Conservation (phyloP, 257 asterid species). For the Scutellaria minor region DNA sequence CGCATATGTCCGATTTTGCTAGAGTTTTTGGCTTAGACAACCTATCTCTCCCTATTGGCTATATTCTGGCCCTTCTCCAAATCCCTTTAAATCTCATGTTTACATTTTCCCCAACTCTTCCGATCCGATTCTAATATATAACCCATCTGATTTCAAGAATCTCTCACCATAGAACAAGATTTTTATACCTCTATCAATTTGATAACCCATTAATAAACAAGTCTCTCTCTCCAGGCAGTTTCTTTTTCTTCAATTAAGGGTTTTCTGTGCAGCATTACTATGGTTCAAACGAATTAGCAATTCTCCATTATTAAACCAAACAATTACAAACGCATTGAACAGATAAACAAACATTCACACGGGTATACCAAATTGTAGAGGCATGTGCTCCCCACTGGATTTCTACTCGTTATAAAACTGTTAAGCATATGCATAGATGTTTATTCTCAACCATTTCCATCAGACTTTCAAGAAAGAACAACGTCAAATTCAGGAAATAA, state of each 20-base stretch:
- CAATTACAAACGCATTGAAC: constrained; percentile 39
- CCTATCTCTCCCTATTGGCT: constrained; percentile 24
- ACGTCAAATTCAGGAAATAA: constrained; percentile 29
- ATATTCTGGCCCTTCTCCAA: constrained; percentile 18
- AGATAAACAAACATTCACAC: constrained; percentile 36
- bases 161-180: constrained; percentile 11
- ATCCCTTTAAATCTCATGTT: constrained; percentile 23
- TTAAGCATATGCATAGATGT: constrained; percentile 1
- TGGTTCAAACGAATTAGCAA: constrained; percentile 15
- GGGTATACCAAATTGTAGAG: constrained; percentile 25
- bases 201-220: constrained; percentile 30
- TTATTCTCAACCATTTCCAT: constrained; percentile 8
- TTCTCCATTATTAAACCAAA: constrained; percentile 29
- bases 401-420: constrained; percentile 28
- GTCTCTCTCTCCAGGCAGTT: constrained; percentile 19
- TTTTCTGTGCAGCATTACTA: constrained; percentile 37
- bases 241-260: constrained; percentile 26
- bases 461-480: constrained; percentile 34
- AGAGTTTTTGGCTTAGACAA: constrained; percentile 24
- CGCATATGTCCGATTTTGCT: not conserved
- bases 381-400: constrained; percentile 32
- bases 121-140: not conserved
- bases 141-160: constrained; percentile 35
- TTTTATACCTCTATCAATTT: constrained; percentile 20
- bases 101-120: constrained; percentile 19